phyloP scores from a whole-genome alignment of 2,329 filamentous ascomycete genomes.

The Sclerotinia spermophila region DNA sequence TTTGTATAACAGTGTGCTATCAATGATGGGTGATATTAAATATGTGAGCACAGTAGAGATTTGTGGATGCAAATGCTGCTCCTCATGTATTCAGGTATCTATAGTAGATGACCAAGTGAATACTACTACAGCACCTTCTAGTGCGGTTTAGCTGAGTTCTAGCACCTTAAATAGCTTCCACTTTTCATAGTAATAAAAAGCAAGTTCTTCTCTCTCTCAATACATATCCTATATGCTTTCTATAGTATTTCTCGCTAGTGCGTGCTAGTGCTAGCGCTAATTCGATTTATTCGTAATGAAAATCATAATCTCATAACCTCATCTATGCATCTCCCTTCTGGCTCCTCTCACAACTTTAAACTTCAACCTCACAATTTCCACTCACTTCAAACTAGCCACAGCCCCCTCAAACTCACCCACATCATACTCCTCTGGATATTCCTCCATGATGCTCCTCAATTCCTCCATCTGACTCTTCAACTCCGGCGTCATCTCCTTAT shows the following conservation, averaged over 20 bases:
- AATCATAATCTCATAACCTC: not conserved
- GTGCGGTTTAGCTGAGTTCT: too few relatives aligned
- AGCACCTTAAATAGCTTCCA: too few relatives aligned
- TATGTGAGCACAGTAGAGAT: not conserved
- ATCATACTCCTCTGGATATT: constrained; percentile 92
- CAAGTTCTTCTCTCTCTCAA: too few relatives aligned
- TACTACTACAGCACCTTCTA: too few relatives aligned
- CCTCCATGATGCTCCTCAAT: constrained; percentile 72
- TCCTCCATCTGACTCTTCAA: constrained; percentile 70
- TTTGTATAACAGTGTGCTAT: not conserved
- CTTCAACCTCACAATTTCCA: too few relatives aligned
- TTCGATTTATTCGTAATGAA: not conserved
- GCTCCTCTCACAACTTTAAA: not conserved
- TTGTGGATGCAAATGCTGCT: not conserved
- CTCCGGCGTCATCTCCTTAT: constrained; percentile 81
- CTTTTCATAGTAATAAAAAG: too few relatives aligned
- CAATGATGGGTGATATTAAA: not conserved
- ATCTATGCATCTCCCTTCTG: not conserved
- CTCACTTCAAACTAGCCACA: constrained; percentile 32
- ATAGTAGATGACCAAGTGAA: too few relatives aligned
- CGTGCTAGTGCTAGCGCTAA: not conserved
- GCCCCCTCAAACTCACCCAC: constrained; percentile 72
- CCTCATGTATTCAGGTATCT: not conserved
- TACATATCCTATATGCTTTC: not conserved
- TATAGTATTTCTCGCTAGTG: not conserved